These are phyloP conservation scores for Davidsoniella eucalypti DNA, from an alignment of 2,329 filamentous ascomycete genomes.

Conservation along the genomic window DNA sequence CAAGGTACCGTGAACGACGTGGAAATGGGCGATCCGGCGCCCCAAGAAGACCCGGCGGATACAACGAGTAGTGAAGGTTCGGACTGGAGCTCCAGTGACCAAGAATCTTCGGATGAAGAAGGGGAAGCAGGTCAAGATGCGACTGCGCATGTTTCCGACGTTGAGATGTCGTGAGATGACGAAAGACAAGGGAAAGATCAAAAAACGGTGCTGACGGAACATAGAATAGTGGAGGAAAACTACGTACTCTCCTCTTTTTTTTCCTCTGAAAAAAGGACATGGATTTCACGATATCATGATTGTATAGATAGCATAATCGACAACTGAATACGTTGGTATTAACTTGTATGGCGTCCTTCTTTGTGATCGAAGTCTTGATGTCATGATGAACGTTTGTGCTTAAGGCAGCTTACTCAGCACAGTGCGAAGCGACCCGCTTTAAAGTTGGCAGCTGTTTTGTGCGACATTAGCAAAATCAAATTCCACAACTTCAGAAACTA, in stretches of 20 bases:
- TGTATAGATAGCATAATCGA: not conserved
- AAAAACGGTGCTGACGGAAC: not conserved
- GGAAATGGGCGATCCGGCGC: conserved; percentile 1
- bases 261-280: not conserved
- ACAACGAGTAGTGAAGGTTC: conserved; percentile 11
- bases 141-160: not conserved
- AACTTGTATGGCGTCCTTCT: too few species aligned
- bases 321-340: too few species aligned
- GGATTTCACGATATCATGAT: conserved; percentile 1
- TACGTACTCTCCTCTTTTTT: too few species aligned
- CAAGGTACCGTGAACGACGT: conserved; percentile 2
- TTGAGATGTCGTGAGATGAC: conserved; percentile 1
- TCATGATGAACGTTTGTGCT: too few species aligned
- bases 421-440: too few species aligned
- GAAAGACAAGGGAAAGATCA: not conserved
- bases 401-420: too few species aligned
- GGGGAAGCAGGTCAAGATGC: conserved; percentile 1
- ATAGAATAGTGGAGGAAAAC: not conserved
- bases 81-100: conserved; percentile 9
- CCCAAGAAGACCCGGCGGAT: conserved; percentile 8
- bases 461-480: too few species aligned
- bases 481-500: too few species aligned
- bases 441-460: too few species aligned
- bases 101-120: conserved; percentile 6
- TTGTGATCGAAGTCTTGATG: too few species aligned